A percentile compares a stretch with the other conserved stretches of the same genome.
Evolutionary conservation across 169 alveolate genomes (phyloP).

Genomic region (Perkinsus olseni): DNA sequence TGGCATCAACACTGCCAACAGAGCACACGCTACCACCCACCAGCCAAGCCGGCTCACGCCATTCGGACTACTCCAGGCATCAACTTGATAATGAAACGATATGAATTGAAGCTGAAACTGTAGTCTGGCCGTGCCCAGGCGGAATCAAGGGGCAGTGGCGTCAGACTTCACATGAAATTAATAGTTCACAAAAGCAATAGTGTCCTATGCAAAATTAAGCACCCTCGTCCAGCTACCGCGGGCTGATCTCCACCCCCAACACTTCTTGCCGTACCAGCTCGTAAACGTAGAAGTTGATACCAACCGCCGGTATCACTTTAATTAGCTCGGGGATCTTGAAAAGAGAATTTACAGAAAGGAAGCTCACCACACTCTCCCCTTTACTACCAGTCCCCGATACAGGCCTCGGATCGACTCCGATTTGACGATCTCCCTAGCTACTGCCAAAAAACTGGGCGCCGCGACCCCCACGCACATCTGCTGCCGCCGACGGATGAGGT

Average conservation of each 20-base stretch:
- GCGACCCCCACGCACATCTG: neutral
- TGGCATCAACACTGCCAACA: neutral
- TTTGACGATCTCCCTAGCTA: neutral
- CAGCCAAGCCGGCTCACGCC: no score
- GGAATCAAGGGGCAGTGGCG: no score
- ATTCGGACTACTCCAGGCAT: no score
- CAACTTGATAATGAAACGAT: no score
- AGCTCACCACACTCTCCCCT: neutral
- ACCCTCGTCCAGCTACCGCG: neutral
- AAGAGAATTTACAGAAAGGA: neutral
- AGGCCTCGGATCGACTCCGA: neutral
- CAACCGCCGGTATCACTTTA: conserved; percentile 9
- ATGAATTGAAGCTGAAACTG: no score
- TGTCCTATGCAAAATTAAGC: no score
- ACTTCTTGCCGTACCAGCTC: neutral
- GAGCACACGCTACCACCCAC: neutral
- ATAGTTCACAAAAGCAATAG: no score
- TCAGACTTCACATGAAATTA: no score
- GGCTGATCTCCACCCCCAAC: neutral
- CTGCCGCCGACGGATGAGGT: conserved; percentile 3
- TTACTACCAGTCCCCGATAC: neutral
- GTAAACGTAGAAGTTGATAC: conserved; percentile 6
- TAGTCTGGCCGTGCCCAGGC: no score
- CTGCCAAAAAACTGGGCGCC: neutral
- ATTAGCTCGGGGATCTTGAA: neutral